phyloP scores from a whole-genome alignment of 2,329 filamentous ascomycete species.

The Colletotrichum higginsianum region DNA sequence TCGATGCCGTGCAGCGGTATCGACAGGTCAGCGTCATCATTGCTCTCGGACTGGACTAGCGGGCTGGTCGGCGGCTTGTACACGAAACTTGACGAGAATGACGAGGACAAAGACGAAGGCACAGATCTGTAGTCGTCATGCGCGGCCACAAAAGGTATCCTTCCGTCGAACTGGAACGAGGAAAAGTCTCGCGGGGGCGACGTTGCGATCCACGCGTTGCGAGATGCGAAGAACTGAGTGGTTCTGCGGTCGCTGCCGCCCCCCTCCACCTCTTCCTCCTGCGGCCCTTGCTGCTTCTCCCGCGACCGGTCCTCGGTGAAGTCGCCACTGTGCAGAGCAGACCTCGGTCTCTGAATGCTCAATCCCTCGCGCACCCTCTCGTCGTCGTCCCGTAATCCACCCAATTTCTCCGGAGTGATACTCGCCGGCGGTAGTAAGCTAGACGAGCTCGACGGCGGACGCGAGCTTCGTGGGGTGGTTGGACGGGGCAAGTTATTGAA shows the following conservation, averaged over 20 bases:
- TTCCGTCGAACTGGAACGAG: conserved; percentile 61
- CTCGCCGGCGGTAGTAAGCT: conserved; percentile 62
- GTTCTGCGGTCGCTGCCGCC: conserved; percentile 4
- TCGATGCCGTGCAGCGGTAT: conserved; percentile 67
- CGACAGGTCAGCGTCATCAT: conserved; percentile 80
- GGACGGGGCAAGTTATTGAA: conserved; percentile 53
- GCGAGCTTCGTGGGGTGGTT: conserved; percentile 56
- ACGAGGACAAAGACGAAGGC: conserved; percentile 77
- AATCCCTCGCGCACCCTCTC: conserved; percentile 67
- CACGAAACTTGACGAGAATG: conserved; percentile 83
- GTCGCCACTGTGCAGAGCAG: conserved; percentile 78
- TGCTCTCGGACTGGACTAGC: conserved; percentile 89
- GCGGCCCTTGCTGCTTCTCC: conserved; percentile 11
- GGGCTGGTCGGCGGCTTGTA: conserved; percentile 94
- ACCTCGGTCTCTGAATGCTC: conserved; percentile 86
- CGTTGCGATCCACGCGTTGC: conserved; percentile 65
- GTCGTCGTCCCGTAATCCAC: conserved; percentile 49
- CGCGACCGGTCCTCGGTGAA: conserved; percentile 64
- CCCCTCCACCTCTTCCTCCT: conserved; percentile 21
- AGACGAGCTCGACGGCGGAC: conserved; percentile 55
- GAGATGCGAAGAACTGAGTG: conserved; percentile 39
- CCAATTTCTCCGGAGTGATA: conserved; percentile 63
- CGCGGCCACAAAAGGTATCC: conserved; percentile 50
- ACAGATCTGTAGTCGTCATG: conserved; percentile 59
- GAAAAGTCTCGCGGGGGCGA: conserved; percentile 69